A percentile compares a stretch with the other conserved stretches of the same genome.
phyloP scores from a whole-genome alignment of 75 land plant species.

The Pinus taeda region DNA sequence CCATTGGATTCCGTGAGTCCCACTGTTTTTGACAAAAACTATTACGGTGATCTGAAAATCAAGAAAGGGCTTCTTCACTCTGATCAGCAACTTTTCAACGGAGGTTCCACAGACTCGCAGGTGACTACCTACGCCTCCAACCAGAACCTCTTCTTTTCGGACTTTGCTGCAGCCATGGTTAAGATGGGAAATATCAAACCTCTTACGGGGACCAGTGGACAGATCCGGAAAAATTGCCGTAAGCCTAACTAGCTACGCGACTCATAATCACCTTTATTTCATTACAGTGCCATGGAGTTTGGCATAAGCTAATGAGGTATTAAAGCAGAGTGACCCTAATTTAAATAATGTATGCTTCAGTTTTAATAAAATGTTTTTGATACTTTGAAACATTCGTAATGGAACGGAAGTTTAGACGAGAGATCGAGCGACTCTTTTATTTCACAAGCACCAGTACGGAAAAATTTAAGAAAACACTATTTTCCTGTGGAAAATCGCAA shows the following conservation, averaged over 20 bases:
- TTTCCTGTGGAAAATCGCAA: too few relatives aligned
- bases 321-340: too few relatives aligned
- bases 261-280: too few relatives aligned
- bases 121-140: constrained; percentile 17
- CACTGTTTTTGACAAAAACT: constrained; percentile 34
- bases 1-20: constrained; percentile 46
- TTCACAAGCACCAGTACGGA: too few relatives aligned
- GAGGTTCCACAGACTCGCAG: constrained; percentile 23
- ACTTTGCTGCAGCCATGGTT: constrained; percentile 25
- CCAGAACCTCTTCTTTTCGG: constrained; percentile 14
- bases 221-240: constrained; percentile 41
- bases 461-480: too few relatives aligned
- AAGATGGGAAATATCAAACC: constrained; percentile 37
- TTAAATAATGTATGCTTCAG: too few relatives aligned
- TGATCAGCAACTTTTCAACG: constrained; percentile 48
- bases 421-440: too few relatives aligned
- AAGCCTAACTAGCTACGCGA: background rate
- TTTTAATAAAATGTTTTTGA: too few relatives aligned
- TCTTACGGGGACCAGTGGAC: constrained; percentile 15
- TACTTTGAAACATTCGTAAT: too few relatives aligned
- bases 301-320: too few relatives aligned
- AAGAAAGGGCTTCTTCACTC: constrained; percentile 49
- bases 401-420: too few relatives aligned
- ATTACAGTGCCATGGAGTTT: too few relatives aligned
- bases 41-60: constrained; percentile 37